phyloP scores from a whole-genome alignment of 495 filamentous ascomycete genomes.

The Hypoxylon fuscum region DNA sequence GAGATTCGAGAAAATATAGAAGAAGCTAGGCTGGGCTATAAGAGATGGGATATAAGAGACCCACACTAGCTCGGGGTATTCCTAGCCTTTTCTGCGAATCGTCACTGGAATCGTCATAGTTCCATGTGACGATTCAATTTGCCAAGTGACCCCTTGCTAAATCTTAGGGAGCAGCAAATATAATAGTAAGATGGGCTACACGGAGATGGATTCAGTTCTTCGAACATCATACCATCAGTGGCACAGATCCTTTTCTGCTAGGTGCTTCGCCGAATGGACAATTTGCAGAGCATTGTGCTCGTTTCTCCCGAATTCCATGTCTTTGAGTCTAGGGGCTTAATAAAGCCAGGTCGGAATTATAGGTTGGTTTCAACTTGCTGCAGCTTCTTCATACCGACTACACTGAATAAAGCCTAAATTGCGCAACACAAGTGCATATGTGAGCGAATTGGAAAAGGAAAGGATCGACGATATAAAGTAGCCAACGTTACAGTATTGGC shows the following conservation, averaged over 20 bases:
- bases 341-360: constrained; percentile 24
- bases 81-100: constrained; percentile 15
- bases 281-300: constrained; percentile 18
- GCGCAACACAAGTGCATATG: constrained; percentile 22
- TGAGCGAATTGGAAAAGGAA: constrained; percentile 15
- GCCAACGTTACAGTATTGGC: constrained; percentile 39
- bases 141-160: constrained; percentile 17
- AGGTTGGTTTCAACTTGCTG: constrained; percentile 8
- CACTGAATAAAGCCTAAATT: constrained; percentile 29
- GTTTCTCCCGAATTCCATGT: constrained; percentile 18
- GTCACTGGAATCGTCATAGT: too few species aligned
- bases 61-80: constrained; percentile 31
- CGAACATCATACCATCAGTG: constrained; percentile 18
- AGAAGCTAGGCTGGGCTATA: too few species aligned
- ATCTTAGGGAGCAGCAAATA: constrained; percentile 20
- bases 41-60: constrained; percentile 21
- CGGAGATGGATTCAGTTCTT: constrained; percentile 15
- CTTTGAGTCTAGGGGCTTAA: constrained; percentile 10
- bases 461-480: constrained; percentile 36
- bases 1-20: constrained; percentile 39
- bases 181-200: constrained; percentile 5
- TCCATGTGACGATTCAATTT: constrained; percentile 6
- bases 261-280: constrained; percentile 19
- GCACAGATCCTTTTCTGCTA: constrained; percentile 20
- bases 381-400: constrained; percentile 1